Base-by-base conservation (phyloP, 202 grass and related monocot species). In the Zizania palustris region DNA sequence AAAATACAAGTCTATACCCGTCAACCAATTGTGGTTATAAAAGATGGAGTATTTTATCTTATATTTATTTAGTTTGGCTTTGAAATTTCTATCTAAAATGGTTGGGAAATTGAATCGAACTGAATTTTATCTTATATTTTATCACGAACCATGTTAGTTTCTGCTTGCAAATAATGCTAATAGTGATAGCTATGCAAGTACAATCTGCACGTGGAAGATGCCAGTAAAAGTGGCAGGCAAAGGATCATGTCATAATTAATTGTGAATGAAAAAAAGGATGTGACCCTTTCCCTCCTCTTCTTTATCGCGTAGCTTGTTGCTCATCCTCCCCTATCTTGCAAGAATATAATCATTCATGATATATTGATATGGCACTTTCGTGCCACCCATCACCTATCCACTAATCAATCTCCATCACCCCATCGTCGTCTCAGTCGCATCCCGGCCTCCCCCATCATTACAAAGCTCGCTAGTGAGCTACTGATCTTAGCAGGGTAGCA, bases 301-400 rank as follows among this genome's bases (percentile, higher is more conserved):
- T 82, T 74, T 76, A 82, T 44, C 67, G 60, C 3, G 37, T 37
- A 55, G 2, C 36, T 67, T 11, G 80, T 58, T 50, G 34, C 40
- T 75, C 69, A 36, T 65, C 46, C 66, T 78, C 16, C 39, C 39
- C 20, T 71, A 80, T 84, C 80, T 80, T 75, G 85, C 45, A 75
- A 0, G 70, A 64, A n/a, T n/a, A n/a, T n/a, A 56, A 84, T 75
- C 80, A 88, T 88, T n/a, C n/a, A n/a, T n/a, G n/a, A n/a, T n/a
- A n/a, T n/a, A n/a, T n/a, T n/a, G 45, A 49, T 1, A 63, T 42
- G n/a, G 36, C 33, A 3, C 80, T 83, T 77, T 79, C 51, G 56
- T 33, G 20, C 46, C 56, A 63, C 50, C 60, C 85, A 67, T 69
- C 45, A 13, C 56, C 76, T 7, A 40, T 22, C 16, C 21, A 46